Evolutionary conservation across 2,329 filamentous ascomycete genomes (phyloP).

Genomic region (Aureobasidium musti): DNA sequence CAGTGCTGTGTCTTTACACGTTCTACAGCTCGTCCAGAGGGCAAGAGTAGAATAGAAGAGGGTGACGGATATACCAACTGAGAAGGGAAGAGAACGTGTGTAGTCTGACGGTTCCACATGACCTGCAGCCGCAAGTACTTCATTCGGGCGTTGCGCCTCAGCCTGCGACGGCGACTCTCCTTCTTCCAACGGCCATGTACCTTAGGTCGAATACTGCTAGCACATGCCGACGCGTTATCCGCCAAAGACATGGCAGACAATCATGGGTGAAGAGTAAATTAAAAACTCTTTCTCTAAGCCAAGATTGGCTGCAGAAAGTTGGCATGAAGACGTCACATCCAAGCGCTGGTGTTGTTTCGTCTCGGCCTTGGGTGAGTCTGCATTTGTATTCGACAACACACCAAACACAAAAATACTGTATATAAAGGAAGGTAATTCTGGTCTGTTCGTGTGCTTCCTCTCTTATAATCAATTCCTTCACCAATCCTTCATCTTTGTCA

Average conservation of each 20-base stretch:
- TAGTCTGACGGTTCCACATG: conserved; percentile 25
- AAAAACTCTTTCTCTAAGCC: conserved; percentile 5
- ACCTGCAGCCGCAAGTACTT: conserved; percentile 17
- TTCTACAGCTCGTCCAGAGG: background rate
- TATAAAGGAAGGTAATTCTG: conserved; percentile 7
- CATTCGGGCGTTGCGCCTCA: conserved; percentile 10
- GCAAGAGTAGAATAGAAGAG: background rate
- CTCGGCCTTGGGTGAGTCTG: conserved; percentile 10
- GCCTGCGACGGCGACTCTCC: conserved; percentile 19
- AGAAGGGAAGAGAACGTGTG: background rate
- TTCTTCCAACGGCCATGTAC: conserved; percentile 15
- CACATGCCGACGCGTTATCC: background rate
- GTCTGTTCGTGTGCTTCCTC: background rate
- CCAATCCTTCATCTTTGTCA: too few species aligned
- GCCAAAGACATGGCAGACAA: conserved; percentile 9
- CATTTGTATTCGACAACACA: background rate
- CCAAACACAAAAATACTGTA: conserved; percentile 14
- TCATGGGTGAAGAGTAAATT: conserved; percentile 10
- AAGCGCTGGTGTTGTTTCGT: conserved; percentile 14
- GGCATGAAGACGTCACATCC: conserved; percentile 23
- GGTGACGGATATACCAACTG: background rate
- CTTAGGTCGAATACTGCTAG: background rate
- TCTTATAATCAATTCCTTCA: background rate
- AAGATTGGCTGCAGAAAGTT: conserved; percentile 26
- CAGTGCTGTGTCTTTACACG: background rate